Evolutionary conservation across 2,329 filamentous ascomycete genomes (phyloP), one percentile per base, ranked within the genome.

Genomic region (Epicoccum sorghinum): DNA sequence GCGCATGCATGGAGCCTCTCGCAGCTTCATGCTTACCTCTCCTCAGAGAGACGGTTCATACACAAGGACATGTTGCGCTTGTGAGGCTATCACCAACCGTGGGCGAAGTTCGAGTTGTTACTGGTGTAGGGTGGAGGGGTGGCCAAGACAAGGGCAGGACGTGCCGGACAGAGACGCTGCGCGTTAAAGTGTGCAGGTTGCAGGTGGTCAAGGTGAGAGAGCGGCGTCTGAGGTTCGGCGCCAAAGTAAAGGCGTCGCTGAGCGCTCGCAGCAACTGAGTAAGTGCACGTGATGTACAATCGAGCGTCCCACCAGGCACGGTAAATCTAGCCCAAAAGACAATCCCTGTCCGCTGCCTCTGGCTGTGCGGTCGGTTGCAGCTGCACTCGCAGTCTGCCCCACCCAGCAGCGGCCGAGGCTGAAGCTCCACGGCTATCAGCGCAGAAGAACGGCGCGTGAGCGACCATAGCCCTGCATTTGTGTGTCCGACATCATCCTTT

Each of bases 21-120:
- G 14, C 4, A 36, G 4, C n/a, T 29, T 5, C 2, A 7, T 9
- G 38, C 63, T 43, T 57, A 74, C 73, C 73, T 68, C 69, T 76
- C 73, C 55, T 75, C 73, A 4, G 69, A 68, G 55, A 73, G 68
- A 14, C 93, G 85, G 72, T 96, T 96, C 71, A 89, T 86, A 73
- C 92, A 96, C 47, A 98, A 84, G 66, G 92, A 89, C 91, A 96
- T 96, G 27, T 38, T 52, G 36, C 13, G 27, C 36, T 36, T 33
- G 37, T 32, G 25, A 38, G 42, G 52, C 52, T 50, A 33, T 27
- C 14, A 8, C 40, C 36, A 33, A 44, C 38, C 39, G 43, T 44
- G 23, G 25, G 35, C 35, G 10, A 9, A 13, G 42, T 36, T 33
- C 12, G 14, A 22, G 25, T 12, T 7, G 23, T 49, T 6, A 35